Percentiles rank a stretch among this genome's conserved stretches.
Evolutionary conservation across 2,329 filamentous ascomycete genomes (phyloP).

Genomic region (Curvularia lunata): DNA sequence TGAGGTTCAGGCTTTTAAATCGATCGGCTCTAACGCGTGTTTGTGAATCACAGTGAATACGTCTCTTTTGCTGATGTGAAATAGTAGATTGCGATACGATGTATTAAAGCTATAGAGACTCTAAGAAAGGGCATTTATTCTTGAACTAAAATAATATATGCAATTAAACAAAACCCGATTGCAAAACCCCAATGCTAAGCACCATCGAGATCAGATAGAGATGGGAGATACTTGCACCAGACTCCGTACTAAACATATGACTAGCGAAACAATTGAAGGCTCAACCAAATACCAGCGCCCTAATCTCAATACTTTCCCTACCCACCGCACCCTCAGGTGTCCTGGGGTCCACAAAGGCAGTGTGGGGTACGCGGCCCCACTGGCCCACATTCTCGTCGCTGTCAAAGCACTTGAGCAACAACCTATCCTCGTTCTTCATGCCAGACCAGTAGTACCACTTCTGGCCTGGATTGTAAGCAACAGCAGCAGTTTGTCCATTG

Average conservation of each 20-base stretch:
- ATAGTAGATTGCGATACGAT: too few relatives aligned
- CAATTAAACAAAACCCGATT: not conserved
- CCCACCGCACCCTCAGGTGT: constrained; percentile 72
- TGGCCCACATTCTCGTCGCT: constrained; percentile 57
- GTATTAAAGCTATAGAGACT: too few relatives aligned
- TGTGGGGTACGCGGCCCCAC: constrained; percentile 58
- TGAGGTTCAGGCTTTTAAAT: too few relatives aligned
- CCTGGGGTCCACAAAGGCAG: constrained; percentile 72
- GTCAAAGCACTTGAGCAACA: constrained; percentile 81
- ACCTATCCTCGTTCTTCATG: constrained; percentile 74
- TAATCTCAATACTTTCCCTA: constrained; percentile 88
- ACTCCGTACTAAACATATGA: not conserved
- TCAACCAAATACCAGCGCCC: constrained; percentile 79
- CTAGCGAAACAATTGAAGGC: not conserved
- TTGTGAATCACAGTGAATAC: too few relatives aligned
- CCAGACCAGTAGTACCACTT: constrained; percentile 82
- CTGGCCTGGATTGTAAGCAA: constrained; percentile 67
- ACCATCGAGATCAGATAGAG: not conserved
- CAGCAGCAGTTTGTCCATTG: constrained; percentile 74
- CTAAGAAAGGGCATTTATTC: too few relatives aligned
- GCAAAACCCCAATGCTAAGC: not conserved
- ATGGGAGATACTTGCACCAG: not conserved
- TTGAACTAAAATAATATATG: not conserved
- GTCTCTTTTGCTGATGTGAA: too few relatives aligned
- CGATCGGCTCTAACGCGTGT: too few relatives aligned